These are phyloP conservation scores for Beauveria caledonica DNA, from an alignment of 2,329 filamentous ascomycete genomes.

Conservation along the genomic window DNA sequence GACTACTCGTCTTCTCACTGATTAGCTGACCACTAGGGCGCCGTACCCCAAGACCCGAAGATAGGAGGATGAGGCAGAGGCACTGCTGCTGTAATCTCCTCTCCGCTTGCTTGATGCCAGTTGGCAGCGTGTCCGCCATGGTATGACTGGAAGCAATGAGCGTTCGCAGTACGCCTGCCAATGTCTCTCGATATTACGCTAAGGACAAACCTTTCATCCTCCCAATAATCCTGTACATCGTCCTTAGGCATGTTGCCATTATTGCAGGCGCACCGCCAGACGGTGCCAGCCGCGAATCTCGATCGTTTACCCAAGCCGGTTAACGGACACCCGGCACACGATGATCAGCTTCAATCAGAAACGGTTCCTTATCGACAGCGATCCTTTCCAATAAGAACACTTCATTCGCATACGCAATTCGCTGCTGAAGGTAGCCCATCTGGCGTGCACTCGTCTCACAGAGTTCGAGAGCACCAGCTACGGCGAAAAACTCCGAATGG, in stretches of 20 bases:
- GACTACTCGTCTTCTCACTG: background rate
- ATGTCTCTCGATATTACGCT: constrained; percentile 9
- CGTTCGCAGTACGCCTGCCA: constrained; percentile 11
- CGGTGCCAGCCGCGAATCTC: constrained; percentile 37
- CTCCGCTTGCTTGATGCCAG: background rate
- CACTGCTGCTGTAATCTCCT: background rate
- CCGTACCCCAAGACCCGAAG: background rate
- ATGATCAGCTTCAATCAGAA: constrained; percentile 22
- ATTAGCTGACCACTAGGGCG: background rate
- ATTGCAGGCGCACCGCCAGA: constrained; percentile 42
- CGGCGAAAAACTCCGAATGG: constrained; percentile 90
- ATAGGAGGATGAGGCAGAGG: background rate
- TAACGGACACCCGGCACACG: constrained; percentile 4
- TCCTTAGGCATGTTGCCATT: constrained; percentile 38
- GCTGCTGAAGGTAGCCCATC: background rate
- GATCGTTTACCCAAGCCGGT: constrained; percentile 21
- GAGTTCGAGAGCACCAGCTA: constrained; percentile 60
- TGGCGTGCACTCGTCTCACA: constrained; percentile 20
- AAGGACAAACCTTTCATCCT: background rate
- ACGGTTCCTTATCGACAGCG: constrained; percentile 20
- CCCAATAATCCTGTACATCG: constrained; percentile 16
- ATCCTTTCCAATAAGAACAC: constrained; percentile 14
- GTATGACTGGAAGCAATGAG: constrained; percentile 11
- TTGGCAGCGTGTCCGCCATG: constrained; percentile 10
- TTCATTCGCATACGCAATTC: background rate